Percentiles rank a stretch among this genome's conserved stretches.
These are phyloP conservation scores for Ostreobium quekettii DNA, from an alignment of 139 green algal genomes.

Conservation along the genomic window DNA sequence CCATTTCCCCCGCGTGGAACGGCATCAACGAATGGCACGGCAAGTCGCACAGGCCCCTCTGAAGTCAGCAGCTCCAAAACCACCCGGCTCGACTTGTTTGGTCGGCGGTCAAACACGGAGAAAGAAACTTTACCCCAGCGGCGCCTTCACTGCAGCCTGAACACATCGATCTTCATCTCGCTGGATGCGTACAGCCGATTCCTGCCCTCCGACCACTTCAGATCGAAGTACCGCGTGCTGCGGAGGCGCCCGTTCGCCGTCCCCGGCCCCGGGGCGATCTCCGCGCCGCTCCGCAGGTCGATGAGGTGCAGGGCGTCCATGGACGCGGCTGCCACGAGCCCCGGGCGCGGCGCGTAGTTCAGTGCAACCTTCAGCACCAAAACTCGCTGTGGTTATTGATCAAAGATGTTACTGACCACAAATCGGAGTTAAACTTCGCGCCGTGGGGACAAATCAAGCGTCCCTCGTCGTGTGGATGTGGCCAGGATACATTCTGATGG, in stretches of 20 bases:
- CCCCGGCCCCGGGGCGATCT: background rate
- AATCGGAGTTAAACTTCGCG: background rate
- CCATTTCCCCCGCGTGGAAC: no score
- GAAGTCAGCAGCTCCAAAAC: no score
- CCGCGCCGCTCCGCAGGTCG: background rate
- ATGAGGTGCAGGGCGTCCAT: background rate
- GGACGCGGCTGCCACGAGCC: background rate
- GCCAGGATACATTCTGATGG: background rate
- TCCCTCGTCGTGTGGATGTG: background rate
- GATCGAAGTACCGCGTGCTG: background rate
- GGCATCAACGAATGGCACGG: no score
- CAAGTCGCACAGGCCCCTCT: no score
- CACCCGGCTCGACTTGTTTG: no score
- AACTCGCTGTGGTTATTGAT: no score
- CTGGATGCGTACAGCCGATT: background rate
- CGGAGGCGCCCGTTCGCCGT: background rate
- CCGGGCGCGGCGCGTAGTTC: background rate
- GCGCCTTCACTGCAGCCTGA: no score
- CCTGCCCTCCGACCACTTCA: slow-evolving; percentile 1
- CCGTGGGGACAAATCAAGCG: background rate
- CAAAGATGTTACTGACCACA: no score
- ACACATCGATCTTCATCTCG: background rate
- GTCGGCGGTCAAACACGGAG: no score
- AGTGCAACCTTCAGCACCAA: background rate
- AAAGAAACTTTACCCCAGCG: no score